Base-by-base conservation (phyloP, 2,329 filamentous ascomycete genomes). In the Blastomyces percursus region DNA sequence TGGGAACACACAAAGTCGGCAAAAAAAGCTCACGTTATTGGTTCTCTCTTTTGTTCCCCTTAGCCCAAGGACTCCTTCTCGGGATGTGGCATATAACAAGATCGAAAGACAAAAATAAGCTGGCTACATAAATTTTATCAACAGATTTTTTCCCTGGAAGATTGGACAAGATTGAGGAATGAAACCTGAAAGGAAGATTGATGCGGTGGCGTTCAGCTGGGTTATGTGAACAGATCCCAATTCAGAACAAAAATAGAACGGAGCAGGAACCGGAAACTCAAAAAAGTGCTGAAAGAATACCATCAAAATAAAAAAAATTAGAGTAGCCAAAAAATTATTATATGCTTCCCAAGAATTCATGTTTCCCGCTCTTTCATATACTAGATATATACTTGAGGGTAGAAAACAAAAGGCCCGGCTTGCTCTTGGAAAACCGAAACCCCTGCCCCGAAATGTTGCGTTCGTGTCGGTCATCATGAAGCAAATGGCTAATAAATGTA, bases 381-480 rank as follows among this genome's bases (percentile, higher is more conserved):
- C n/a, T 40, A 40, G 19, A 56, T 40, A 56, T 51, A 51, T 51
- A 51, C 9, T 30, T 54, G 14, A n/a, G 32, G n/a, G 54, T 12
- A 4, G 19, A 40, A 56, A 56, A 56, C 19, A 40, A 16, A 40
- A 56, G 21, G 1, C 19, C 35, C 16, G 16, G 54, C 14, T 56
- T 11, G 54, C 54, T 56, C 19, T 24, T 35, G 21, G 54, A 56
- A 19, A 56, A 38, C 32, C 32, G 35, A 42, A 21, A 19, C 54
- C 32, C 32, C 1, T 46, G n/a, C 21, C 56, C 56, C 56, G n/a
- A 46, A 30, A 46, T 24, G 30, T 40, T 46, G 24, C 56, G 56
- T 59, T 27, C 56, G 56, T 59, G 38, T 14, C 56, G 56, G 42
- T 59, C 56, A 32, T 59, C 40, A 59, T 27, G 24, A 61, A 54